These are phyloP conservation scores for Linanthus parryae DNA, from an alignment of 148 eudicot genomes.

Conservation along the genomic window DNA sequence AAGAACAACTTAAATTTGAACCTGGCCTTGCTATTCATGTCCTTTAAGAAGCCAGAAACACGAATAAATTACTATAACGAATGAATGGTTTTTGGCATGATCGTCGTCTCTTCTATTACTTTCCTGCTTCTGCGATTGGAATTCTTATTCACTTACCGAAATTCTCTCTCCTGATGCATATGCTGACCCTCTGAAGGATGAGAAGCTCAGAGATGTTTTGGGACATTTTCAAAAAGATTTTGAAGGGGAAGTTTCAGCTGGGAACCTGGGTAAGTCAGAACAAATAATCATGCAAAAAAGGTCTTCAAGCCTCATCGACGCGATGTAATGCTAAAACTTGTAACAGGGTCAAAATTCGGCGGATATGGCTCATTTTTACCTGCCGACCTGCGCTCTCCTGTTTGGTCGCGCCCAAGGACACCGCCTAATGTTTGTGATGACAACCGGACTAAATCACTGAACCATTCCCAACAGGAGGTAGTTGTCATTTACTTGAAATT, in stretches of 20 bases:
- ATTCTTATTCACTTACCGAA: neutral
- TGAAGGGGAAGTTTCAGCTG: conserved; percentile 92
- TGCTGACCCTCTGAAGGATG: conserved; percentile 49
- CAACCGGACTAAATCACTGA: conserved; percentile 39
- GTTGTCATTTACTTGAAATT: too few species aligned
- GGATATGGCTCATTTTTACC: conserved; percentile 94
- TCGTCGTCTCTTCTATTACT: neutral
- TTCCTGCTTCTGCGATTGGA: neutral
- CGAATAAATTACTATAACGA: too few species aligned
- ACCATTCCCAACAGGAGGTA: conserved; percentile 59
- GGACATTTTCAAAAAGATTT: conserved; percentile 96
- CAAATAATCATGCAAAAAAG: conserved; percentile 7
- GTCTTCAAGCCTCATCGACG: conserved; percentile 15
- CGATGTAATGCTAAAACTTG: conserved; percentile 24
- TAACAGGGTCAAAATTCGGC: conserved; percentile 88
- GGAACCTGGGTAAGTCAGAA: conserved; percentile 80
- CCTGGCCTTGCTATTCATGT: neutral
- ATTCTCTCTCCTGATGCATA: conserved; percentile 1
- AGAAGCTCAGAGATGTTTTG: conserved; percentile 82
- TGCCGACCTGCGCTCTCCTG: conserved; percentile 72
- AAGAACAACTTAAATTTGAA: too few species aligned
- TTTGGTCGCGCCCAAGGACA: conserved; percentile 47
- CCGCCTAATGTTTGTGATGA: conserved; percentile 42
- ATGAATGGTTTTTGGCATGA: neutral
- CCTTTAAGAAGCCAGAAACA: too few species aligned